Conservation (phyloP, 2,329 filamentous ascomycete species). For the Aspergillus unguis region DNA sequence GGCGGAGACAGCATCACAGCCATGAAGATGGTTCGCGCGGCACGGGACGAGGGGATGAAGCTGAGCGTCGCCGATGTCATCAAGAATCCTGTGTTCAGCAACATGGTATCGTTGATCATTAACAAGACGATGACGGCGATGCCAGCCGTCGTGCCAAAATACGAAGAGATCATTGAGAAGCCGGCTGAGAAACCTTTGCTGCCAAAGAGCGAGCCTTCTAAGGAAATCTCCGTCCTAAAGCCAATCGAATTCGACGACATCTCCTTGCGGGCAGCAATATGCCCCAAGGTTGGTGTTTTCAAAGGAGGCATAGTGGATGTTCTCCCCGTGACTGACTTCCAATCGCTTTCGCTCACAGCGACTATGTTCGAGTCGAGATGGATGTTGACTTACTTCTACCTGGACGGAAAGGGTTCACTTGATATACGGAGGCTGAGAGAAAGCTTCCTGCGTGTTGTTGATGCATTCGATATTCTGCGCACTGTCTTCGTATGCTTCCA, state of each 20-base stretch:
- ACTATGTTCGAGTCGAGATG: conserved; percentile 36
- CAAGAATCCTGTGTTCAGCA: conserved; percentile 40
- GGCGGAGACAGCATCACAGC: conserved; percentile 43
- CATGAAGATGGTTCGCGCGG: conserved; percentile 42
- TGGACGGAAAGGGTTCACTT: conserved; percentile 49
- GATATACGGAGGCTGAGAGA: conserved; percentile 46
- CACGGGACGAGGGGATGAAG: conserved; percentile 38
- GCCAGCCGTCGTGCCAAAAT: not conserved
- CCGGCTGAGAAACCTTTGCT: conserved; percentile 5
- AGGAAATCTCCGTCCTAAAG: conserved; percentile 26
- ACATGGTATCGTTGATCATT: conserved; percentile 35
- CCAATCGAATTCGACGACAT: conserved; percentile 26
- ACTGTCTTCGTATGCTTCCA: conserved; percentile 60
- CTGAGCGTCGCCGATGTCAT: conserved; percentile 46
- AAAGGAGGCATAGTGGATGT: conserved; percentile 55
- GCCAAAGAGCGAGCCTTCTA: conserved; percentile 1
- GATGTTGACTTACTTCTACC: conserved; percentile 56
- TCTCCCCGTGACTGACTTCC: conserved; percentile 54
- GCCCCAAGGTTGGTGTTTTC: conserved; percentile 51
- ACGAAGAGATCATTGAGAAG: conserved; percentile 12
- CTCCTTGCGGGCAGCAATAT: conserved; percentile 41
- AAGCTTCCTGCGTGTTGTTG: conserved; percentile 51
- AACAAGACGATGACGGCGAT: conserved; percentile 23
- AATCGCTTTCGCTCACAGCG: conserved; percentile 36
- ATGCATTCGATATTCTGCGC: conserved; percentile 61